These are phyloP conservation scores for Kodamaea sp. DNA, from an alignment of 1,139 yeast species.

Conservation along the genomic window DNA sequence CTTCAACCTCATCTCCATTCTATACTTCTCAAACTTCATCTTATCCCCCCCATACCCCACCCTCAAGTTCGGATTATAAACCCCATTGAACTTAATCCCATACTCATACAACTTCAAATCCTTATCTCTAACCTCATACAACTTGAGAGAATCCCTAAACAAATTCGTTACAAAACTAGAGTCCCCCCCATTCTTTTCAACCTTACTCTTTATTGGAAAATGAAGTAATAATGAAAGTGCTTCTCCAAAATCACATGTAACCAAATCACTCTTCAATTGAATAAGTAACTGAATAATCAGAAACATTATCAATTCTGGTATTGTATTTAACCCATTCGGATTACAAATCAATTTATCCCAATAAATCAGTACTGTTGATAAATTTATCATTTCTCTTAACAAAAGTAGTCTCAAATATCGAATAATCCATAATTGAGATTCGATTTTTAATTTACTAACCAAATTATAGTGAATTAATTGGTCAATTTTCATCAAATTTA, in stretches of 20 bases:
- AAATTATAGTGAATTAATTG: conserved; percentile 43
- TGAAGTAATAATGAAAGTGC: conserved; percentile 55
- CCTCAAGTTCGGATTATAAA: conserved; percentile 35
- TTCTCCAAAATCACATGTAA: conserved; percentile 61
- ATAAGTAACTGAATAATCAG: conserved; percentile 50
- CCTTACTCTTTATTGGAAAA: conserved; percentile 41
- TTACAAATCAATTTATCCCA: conserved; percentile 58
- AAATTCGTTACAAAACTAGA: conserved; percentile 23
- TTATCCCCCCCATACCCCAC: conserved; percentile 34
- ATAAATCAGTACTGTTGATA: conserved; percentile 39
- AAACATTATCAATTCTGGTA: conserved; percentile 45
- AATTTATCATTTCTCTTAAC: conserved; percentile 48
- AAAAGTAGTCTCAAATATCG: conserved; percentile 59
- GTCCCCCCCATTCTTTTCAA: conserved; percentile 9
- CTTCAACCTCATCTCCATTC: conserved; percentile 44
- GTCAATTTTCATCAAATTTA: conserved; percentile 46
- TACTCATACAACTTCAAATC: conserved; percentile 42
- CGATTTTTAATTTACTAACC: conserved; percentile 47
- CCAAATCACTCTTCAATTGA: conserved; percentile 45
- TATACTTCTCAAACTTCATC: conserved; percentile 40
- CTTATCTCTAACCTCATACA: conserved; percentile 27
- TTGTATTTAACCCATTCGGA: conserved; percentile 17
- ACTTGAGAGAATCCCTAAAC: conserved; percentile 29
- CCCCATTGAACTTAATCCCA: conserved; percentile 35
- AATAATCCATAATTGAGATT: conserved; percentile 65